Conservation (phyloP, 2,329 filamentous ascomycete species). For the Colletotrichum sp. region DNA sequence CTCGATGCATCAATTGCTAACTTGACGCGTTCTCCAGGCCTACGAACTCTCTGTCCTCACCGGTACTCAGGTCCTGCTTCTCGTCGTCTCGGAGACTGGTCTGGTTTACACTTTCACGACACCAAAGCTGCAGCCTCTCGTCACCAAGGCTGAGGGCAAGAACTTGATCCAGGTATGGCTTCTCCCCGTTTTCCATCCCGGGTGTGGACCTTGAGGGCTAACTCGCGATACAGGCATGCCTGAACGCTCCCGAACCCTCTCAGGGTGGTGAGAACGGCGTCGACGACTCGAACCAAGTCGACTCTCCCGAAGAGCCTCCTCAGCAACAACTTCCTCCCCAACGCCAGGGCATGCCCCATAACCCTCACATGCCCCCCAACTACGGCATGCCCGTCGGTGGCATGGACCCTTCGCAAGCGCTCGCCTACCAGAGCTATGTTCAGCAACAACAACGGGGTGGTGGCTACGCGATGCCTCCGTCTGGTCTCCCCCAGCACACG, state of each 20-base stretch:
- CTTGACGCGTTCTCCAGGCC: constrained; percentile 61
- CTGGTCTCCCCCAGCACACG: constrained; percentile 81
- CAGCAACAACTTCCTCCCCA: constrained; percentile 77
- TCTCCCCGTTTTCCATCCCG: background rate
- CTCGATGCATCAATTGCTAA: constrained; percentile 13
- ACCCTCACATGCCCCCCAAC: constrained; percentile 66
- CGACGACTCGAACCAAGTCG: constrained; percentile 77
- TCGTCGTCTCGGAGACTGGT: constrained; percentile 96
- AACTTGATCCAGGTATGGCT: constrained; percentile 92
- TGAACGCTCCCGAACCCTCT: constrained; percentile 93
- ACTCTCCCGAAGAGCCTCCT: constrained; percentile 89
- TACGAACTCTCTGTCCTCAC: constrained; percentile 98
- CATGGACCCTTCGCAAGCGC: constrained; percentile 77
- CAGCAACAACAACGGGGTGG: constrained; percentile 71
- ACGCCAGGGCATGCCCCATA: constrained; percentile 69
- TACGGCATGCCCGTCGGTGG: constrained; percentile 67
- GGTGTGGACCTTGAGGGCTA: background rate
- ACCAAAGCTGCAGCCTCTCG: constrained; percentile 95
- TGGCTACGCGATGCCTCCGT: constrained; percentile 79
- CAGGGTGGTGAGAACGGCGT: constrained; percentile 82
- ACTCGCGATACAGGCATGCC: constrained; percentile 72
- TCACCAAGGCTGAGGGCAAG: constrained; percentile 98
- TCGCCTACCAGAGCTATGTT: constrained; percentile 85
- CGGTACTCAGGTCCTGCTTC: constrained; percentile 93
- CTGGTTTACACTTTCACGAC: constrained; percentile 99